Percentiles rank a stretch among this genome's conserved stretches.
These are phyloP conservation scores for Rhizopus microsporus DNA, from an alignment of 371 early-diverging fungal species.

Conservation along the genomic window DNA sequence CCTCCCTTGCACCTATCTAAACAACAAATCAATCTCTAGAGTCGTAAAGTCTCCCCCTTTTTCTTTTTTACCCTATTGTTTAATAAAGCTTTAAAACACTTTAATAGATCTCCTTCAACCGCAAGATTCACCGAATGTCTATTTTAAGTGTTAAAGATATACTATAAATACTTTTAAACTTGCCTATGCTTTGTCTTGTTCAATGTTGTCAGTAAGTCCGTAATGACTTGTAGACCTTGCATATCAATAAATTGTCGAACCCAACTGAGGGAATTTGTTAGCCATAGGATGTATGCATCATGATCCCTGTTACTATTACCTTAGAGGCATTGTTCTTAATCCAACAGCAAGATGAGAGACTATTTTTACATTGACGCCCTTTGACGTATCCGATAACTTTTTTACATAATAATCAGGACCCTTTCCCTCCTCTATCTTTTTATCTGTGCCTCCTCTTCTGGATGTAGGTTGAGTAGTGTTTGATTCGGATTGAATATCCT, in stretches of 20 bases:
- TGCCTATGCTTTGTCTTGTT: slow-evolving; percentile 52
- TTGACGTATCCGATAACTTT: slow-evolving; percentile 54
- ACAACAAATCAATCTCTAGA: not conserved
- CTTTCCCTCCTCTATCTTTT: slow-evolving; percentile 48
- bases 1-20: slow-evolving; percentile 80
- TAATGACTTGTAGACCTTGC: slow-evolving; percentile 66
- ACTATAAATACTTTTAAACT: not conserved
- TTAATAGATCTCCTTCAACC: slow-evolving; percentile 76
- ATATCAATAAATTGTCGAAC: slow-evolving; percentile 72
- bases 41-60: not conserved
- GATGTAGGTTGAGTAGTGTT: slow-evolving; percentile 13
- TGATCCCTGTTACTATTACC: slow-evolving; percentile 47
- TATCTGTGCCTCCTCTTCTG: slow-evolving; percentile 35
- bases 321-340: slow-evolving; percentile 74
- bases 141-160: not conserved
- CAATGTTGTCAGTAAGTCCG: slow-evolving; percentile 58
- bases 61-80: slow-evolving; percentile 60
- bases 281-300: slow-evolving; percentile 18
- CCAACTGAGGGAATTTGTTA: slow-evolving; percentile 35
- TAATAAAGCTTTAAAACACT: slow-evolving; percentile 76
- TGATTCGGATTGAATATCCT: slow-evolving; percentile 49
- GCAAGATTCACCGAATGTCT: slow-evolving; percentile 67
- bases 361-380: slow-evolving; percentile 55
- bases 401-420: slow-evolving; percentile 66
- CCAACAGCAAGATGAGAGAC: slow-evolving; percentile 64